Evolutionary conservation across 306 rosid species (phyloP).

Genomic region (Notholithocarpus densiflorus): DNA sequence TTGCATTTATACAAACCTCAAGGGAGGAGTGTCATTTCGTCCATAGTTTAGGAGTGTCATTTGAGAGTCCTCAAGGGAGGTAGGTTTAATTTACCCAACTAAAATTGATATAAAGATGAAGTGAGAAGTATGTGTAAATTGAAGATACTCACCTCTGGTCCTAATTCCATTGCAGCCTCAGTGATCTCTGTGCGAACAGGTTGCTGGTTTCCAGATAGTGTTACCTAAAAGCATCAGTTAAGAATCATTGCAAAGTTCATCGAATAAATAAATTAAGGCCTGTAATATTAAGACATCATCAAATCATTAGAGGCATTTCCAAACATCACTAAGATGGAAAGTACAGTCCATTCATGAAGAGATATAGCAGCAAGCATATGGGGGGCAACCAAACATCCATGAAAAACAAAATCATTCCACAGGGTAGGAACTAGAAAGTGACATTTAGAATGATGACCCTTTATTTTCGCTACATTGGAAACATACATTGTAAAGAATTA

Average conservation of each 20-base stretch:
- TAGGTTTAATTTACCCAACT: too few species aligned
- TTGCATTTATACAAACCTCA: too few species aligned
- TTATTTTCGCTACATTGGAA: not conserved
- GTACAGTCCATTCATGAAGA: not conserved
- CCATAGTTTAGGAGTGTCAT: too few species aligned
- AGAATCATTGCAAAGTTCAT: constrained; percentile 6
- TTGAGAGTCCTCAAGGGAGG: too few species aligned
- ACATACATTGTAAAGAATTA: not conserved
- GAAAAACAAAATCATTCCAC: not conserved
- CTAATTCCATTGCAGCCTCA: constrained; percentile 89
- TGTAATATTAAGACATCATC: not conserved
- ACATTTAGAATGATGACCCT: not conserved
- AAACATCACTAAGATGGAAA: not conserved
- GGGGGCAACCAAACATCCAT: constrained; percentile 8
- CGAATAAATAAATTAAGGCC: constrained; percentile 10
- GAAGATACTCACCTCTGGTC: constrained; percentile 63
- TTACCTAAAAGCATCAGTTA: constrained; percentile 50
- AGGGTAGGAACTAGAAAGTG: not conserved
- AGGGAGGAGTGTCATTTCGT: too few species aligned
- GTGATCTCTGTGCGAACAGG: constrained; percentile 77
- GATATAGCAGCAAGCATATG: constrained; percentile 3
- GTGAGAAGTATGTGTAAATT: not conserved
- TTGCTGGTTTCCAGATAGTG: constrained; percentile 81
- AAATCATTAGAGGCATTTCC: not conserved
- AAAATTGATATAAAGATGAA: not conserved